phyloP scores from a whole-genome alignment of 805 yeast species.

The Zygosaccharomyces kombuchaensis region DNA sequence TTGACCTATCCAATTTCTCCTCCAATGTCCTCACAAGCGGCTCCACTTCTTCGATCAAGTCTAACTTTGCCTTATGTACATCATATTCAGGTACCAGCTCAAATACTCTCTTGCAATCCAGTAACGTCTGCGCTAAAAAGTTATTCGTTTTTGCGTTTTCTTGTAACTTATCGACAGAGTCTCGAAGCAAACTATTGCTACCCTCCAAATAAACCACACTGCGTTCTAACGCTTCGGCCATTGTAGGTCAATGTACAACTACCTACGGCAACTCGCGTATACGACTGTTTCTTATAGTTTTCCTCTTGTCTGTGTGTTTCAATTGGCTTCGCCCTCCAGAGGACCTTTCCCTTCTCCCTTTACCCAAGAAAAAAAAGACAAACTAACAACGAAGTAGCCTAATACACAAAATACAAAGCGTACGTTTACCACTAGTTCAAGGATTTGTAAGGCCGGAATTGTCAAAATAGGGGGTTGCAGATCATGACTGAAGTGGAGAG shows the following conservation, averaged over 20 bases:
- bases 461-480: background rate
- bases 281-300: background rate
- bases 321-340: background rate
- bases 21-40: constrained; percentile 28
- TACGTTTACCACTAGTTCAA: background rate
- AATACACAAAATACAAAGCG: background rate
- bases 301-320: background rate
- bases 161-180: constrained; percentile 21
- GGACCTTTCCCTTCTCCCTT: constrained; percentile 1
- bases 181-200: constrained; percentile 19
- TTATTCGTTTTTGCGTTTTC: constrained; percentile 20
- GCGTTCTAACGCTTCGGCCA: constrained; percentile 25
- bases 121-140: constrained; percentile 22
- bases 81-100: constrained; percentile 34
- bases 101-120: constrained; percentile 28
- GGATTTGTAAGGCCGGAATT: background rate
- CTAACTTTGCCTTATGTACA: constrained; percentile 32
- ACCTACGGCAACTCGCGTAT: background rate
- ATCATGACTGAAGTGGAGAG: constrained; percentile 17
- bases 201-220: constrained; percentile 23
- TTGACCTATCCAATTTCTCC: constrained; percentile 26
- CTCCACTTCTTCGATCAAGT: constrained; percentile 32
- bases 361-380: background rate
- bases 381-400: background rate
- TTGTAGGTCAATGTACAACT: background rate